Percentiles rank a stretch among this genome's conserved stretches.
Conservation (phyloP, 208 protist genomes). For the Porcisia deanei region DNA sequence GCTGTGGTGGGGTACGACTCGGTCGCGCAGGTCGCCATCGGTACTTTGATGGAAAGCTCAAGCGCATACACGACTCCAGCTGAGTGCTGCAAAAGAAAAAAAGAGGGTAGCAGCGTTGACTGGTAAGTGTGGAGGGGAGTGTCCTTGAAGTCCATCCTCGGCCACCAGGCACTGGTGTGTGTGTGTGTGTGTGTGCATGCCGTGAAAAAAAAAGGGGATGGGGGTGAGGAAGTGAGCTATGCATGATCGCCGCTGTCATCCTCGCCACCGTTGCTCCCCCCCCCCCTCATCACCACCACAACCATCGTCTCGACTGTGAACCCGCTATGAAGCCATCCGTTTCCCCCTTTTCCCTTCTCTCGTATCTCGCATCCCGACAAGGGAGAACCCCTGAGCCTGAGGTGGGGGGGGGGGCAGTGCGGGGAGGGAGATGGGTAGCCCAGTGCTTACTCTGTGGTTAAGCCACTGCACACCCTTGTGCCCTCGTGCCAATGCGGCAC, state of each 20-base stretch:
- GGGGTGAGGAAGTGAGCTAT: background rate
- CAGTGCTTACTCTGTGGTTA: no score
- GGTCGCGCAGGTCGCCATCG: slow-evolving; percentile 83
- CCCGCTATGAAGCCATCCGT: no score
- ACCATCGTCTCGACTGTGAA: background rate
- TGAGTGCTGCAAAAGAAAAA: background rate
- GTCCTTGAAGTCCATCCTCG: background rate
- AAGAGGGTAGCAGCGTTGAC: background rate
- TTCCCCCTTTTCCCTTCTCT: background rate
- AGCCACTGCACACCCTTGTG: no score
- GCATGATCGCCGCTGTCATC: background rate
- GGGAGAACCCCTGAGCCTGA: no score
- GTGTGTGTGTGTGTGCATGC: background rate
- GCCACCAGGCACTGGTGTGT: background rate
- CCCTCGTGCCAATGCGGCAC: no score
- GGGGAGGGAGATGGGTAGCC: no score
- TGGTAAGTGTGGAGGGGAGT: no score
- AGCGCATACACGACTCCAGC: slow-evolving; percentile 45
- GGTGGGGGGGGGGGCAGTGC: no score
- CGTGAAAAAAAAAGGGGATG: background rate
- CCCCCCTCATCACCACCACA: background rate
- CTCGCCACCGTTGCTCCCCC: background rate
- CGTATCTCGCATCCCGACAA: background rate
- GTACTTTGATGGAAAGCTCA: slow-evolving; percentile 87
- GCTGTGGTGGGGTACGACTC: slow-evolving; percentile 82